Conservation (phyloP, 2,329 filamentous ascomycete species). For the Alternaria sp. region DNA sequence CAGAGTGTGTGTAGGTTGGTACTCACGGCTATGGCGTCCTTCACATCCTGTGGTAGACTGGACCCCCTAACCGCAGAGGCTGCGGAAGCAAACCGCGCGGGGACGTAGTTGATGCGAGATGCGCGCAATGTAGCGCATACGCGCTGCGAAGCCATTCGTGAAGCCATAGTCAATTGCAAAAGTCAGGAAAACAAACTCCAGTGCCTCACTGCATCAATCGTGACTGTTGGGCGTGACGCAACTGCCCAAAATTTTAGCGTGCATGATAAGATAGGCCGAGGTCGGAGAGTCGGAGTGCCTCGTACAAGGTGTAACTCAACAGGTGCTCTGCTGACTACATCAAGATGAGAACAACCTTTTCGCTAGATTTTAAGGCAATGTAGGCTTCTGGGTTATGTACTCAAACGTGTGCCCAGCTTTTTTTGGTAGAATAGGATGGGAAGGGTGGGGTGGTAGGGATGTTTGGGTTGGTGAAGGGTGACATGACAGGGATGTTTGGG, state of each 20-base stretch:
- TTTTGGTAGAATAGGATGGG: background rate
- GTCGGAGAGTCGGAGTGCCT: constrained; percentile 19
- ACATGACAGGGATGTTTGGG: background rate
- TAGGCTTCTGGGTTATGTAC: background rate
- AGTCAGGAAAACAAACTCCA: constrained; percentile 6
- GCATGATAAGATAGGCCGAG: constrained; percentile 24
- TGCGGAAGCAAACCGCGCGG: constrained; percentile 48
- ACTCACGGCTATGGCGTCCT: constrained; percentile 51
- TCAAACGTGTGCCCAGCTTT: background rate
- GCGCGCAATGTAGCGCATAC: constrained; percentile 35
- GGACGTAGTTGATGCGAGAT: constrained; percentile 27
- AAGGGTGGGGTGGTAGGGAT: background rate
- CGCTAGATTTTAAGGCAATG: background rate
- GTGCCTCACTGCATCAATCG: constrained; percentile 11
- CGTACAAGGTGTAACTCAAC: background rate
- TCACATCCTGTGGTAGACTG: constrained; percentile 50
- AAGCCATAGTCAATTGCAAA: constrained; percentile 33
- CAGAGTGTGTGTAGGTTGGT: background rate
- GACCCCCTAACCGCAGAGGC: constrained; percentile 47
- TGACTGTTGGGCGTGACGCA: constrained; percentile 18
- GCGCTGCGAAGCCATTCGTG: constrained; percentile 37
- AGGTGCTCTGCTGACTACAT: background rate
- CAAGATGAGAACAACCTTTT: background rate
- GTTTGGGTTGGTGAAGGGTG: background rate
- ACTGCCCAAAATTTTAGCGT: constrained; percentile 25